Conservation (phyloP, 768 basidiomycete species). For the Pisolithus microcarpus region DNA sequence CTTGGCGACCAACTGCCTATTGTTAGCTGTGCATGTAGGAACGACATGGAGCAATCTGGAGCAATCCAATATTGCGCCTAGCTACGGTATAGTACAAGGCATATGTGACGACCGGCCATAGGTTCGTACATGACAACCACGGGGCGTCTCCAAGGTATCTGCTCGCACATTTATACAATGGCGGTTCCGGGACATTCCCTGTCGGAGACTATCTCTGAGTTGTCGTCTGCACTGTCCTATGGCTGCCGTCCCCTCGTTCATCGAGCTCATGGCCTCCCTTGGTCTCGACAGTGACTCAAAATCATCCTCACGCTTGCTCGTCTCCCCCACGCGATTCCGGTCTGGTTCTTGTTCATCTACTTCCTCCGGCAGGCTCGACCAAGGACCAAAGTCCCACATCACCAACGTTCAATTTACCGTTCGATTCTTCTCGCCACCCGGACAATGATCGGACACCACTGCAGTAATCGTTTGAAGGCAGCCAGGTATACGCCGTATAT, state of each 20-base stretch:
- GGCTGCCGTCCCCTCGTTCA: conserved; percentile 78
- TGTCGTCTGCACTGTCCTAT: conserved; percentile 34
- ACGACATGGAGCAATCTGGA: not conserved
- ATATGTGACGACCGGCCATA: conserved; percentile 27
- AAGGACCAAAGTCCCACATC: conserved; percentile 24
- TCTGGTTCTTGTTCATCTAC: conserved; percentile 42
- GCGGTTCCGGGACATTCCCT: conserved; percentile 6
- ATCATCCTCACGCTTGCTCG: conserved; percentile 21
- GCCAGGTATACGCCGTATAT: conserved; percentile 26
- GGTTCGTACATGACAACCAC: conserved; percentile 26
- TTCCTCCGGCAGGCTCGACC: conserved; percentile 35
- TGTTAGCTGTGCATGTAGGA: conserved; percentile 27
- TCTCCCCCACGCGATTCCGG: conserved; percentile 22
- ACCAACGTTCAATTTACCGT: conserved; percentile 31
- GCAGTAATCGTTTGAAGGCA: conserved; percentile 20
- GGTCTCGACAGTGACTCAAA: conserved; percentile 53
- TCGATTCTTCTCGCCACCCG: conserved; percentile 21
- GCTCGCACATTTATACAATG: conserved; percentile 19
- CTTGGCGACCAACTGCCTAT: conserved; percentile 56
- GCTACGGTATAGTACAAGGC: not conserved
- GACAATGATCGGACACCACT: conserved; percentile 24
- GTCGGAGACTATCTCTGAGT: conserved; percentile 9
- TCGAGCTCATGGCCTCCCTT: conserved; percentile 79
- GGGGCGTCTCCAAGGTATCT: conserved; percentile 29
- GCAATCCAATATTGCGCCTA: conserved; percentile 8